Evolutionary conservation across 352 stramenopile species (phyloP).

Genomic region (Hyaloperonospora brassicae): DNA sequence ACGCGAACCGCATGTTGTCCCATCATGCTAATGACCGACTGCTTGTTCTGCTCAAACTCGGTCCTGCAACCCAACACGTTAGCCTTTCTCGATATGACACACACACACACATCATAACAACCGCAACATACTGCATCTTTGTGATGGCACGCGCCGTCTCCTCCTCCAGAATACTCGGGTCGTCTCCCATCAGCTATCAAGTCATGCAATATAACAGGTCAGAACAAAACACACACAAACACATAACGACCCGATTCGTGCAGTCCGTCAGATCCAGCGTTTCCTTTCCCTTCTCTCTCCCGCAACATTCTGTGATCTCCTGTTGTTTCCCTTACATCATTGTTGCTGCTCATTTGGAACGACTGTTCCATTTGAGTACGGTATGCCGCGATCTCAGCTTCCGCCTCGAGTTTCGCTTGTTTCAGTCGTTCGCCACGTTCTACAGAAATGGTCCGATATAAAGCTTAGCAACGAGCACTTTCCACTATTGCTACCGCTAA

Average conservation of each 20-base stretch:
- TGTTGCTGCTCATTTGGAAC: conserved; percentile 84
- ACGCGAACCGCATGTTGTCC: conserved; percentile 59
- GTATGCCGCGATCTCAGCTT: conserved; percentile 79
- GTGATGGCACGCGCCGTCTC: conserved; percentile 73
- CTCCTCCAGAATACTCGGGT: conserved; percentile 68
- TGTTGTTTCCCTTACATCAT: conserved; percentile 35
- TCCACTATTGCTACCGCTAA: too few relatives aligned
- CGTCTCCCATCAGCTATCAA: conserved; percentile 65
- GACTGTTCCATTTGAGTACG: conserved; percentile 78
- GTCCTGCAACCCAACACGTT: conserved; percentile 22
- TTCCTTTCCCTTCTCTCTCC: conserved; percentile 9
- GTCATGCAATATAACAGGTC: conserved; percentile 3
- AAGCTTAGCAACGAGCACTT: too few relatives aligned
- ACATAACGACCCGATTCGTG: neutral
- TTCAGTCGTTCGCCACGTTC: conserved; percentile 82
- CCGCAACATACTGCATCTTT: conserved; percentile 56
- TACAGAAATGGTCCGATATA: conserved; percentile 13
- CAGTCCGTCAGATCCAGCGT: neutral
- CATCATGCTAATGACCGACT: conserved; percentile 65
- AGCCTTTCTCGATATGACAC: neutral
- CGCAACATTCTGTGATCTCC: conserved; percentile 2
- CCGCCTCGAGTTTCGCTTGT: conserved; percentile 81
- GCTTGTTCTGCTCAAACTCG: conserved; percentile 68
- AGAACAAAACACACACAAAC: neutral
- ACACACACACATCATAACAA: conserved; percentile 1